Base-by-base conservation (phyloP, 1,284 basidiomycete species). In the Fistulina hepatica region DNA sequence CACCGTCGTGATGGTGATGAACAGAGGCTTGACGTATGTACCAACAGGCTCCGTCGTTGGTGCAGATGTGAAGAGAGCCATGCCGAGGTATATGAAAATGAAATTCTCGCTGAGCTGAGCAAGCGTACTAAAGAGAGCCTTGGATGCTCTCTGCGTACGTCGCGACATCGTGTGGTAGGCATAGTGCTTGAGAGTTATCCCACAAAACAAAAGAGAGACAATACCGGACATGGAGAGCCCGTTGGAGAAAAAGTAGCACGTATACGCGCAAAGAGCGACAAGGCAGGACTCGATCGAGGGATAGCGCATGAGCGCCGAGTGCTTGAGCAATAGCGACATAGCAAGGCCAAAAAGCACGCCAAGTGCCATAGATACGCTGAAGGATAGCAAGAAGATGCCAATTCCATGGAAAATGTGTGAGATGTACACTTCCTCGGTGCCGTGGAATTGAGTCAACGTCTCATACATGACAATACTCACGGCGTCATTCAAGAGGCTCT, bases 391-490 rank as follows among this genome's bases (percentile, higher is more conserved):
- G 74, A 99, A 99, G 48, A 98, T 91, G 19, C 93, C 93, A 22
- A 88, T 80, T 24, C 92, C 94, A 54, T 93, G 85, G 65, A 98
- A 94, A 47, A 99, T 69, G 3, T 91, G 94, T 6, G 77, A 76
- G 19, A 97, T 53, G 57, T 81, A 85, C 41, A 98, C 83, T 51
- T 94, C 46, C 6, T 46, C 84, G 39, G 81, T 76, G 17, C 88
- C 89, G 48, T 94, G 86, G 60, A 98, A 97, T 50, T 82, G 84
- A 3, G 85, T 83, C 34, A 97, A 65, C 0, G 93, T 97, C 60
- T 99, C 94, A 61, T 97, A 98, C 89, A 99, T 95, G 62, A 98
- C 94, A 65, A 98, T 98, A 67, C 90, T 92, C 51, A 99, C 94
- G 20, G 94, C 94, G 70, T 99, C 94, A 62, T 99, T 98, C 45